Evolutionary conservation across 2,329 filamentous ascomycete species (phyloP), one percentile per base, ranked within the genome.

Genomic region (Trichophyton rubrum): DNA sequence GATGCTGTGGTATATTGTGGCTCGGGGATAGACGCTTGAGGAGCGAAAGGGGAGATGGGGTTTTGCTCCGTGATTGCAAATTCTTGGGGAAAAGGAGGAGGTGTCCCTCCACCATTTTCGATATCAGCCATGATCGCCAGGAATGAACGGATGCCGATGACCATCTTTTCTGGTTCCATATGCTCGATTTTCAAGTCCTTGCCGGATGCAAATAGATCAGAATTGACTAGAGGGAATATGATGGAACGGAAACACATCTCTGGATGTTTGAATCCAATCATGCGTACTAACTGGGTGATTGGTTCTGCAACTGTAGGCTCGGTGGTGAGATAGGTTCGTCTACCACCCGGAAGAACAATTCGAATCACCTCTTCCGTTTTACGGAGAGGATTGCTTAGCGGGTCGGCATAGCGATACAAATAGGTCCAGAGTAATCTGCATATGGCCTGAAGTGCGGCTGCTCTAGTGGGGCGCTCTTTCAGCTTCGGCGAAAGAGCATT

Each of bases 141-240:
- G 70, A 97, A 99, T 2, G 93, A 89, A 64, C 90, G 84, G 64
- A 99, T 99, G 2, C 91, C 93, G 66, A 99, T 88, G n/a, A 97
- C 92, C 76, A 96, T 95, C 67, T 89, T 87, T 70, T 99, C 95
- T 0, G 95, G 93, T 64, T 99, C 93, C 63, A 99, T 81, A 69
- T 95, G 89, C 69, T 97, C 93, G 30, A 96, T 88, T 69, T 85
- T 90, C 47, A 93, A 76, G 51, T 96, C 89, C 67, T 86, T 89
- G 78, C 79, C 80, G 17, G 85, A 83, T 30, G 82, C 80, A 70
- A 96, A 93, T n/a, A 90, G 78, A 59, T 96, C 92, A 1, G 90
- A 90, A 70, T 95, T 96, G 69, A 99, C 88, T 41, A 99, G 77
- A 2, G 92, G 93, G 67, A 96, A 97, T n/a, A 99, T 89, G 65